Base-by-base conservation (phyloP, 345 rosid genomes). In the Eucalyptus tenuipes region DNA sequence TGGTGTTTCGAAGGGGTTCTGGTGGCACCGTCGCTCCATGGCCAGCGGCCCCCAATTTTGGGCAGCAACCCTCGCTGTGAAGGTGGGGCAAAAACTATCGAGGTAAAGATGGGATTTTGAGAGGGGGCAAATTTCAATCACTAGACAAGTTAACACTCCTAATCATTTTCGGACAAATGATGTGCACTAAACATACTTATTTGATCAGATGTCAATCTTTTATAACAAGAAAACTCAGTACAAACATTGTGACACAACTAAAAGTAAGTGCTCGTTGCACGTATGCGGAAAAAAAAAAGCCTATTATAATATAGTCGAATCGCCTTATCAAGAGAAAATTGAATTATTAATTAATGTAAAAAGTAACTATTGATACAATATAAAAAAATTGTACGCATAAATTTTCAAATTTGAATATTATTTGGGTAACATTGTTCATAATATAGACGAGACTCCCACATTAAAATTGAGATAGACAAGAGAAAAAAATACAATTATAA, bases 221-320 rank as follows among this genome's bases (percentile, higher is more conserved):
- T n/a, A n/a, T 64, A 8, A n/a, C 31, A 64, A 64, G 9, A 64
- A 64, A 64, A n/a, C 10, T 64, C 2, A 10, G 10, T 64, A 11
- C 33, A 3, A 27, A 59, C 33, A 3, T 59, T 3, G 68, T 13
- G 14, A 13, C n/a, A 59, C 55, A 7, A 18, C 2, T 52, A 52
- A 18, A 52, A 52, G 24, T 18, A 18, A 2, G 1, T 52, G 24
- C 24, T 20, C 24, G 1, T 17, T 49, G 53, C 53, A 49, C 1
- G 2, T 59, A 59, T 55, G 16, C 31, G 3, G 27, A 50, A 50
- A 17, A 44, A 16, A 48, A 13, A 4, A 13, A 4, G 0, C 1
- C 45, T 3, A 50, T 27, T 59, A 59, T 25, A 0, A 25, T 6
- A 25, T 6, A 27, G 0, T 13, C 3, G 0, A 61, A 13, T 61